These are phyloP conservation scores for Wickerhamomyces bovis DNA, from an alignment of 805 yeast species.

Conservation along the genomic window DNA sequence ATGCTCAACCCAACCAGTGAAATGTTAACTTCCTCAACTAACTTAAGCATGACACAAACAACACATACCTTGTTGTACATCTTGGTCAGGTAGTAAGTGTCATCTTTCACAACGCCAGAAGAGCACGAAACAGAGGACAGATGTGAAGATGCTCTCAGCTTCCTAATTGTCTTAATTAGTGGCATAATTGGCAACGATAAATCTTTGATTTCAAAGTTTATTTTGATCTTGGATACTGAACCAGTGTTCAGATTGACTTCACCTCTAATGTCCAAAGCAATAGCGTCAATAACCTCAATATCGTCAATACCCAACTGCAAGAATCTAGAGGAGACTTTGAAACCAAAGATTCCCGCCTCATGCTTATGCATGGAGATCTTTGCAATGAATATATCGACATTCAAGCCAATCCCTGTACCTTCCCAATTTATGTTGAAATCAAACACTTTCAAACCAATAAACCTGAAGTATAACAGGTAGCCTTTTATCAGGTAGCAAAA, in stretches of 20 bases:
- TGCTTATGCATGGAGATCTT: conserved; percentile 12
- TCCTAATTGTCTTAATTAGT: conserved; percentile 5
- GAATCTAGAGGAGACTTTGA: conserved; percentile 10
- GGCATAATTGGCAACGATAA: conserved; percentile 13
- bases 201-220: conserved; percentile 15
- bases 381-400: conserved; percentile 9
- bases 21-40: conserved; percentile 13
- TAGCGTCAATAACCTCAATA: conserved; percentile 16
- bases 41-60: conserved; percentile 10
- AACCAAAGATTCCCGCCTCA: conserved; percentile 2
- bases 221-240: conserved; percentile 10
- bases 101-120: conserved; percentile 1
- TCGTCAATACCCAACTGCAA: conserved; percentile 15
- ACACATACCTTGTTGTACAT: conserved; percentile 9
- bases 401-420: conserved; percentile 7
- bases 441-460: conserved; percentile 17
- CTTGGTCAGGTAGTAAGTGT: conserved; percentile 8
- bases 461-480: conserved; percentile 21
- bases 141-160: neutral
- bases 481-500: conserved; percentile 6
- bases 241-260: conserved; percentile 16
- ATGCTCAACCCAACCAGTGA: conserved; percentile 15
- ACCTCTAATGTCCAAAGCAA: conserved; percentile 14
- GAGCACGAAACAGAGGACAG: neutral
- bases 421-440: conserved; percentile 12